Conservation (phyloP, 805 yeast species). For the Saturnispora quitensis region DNA sequence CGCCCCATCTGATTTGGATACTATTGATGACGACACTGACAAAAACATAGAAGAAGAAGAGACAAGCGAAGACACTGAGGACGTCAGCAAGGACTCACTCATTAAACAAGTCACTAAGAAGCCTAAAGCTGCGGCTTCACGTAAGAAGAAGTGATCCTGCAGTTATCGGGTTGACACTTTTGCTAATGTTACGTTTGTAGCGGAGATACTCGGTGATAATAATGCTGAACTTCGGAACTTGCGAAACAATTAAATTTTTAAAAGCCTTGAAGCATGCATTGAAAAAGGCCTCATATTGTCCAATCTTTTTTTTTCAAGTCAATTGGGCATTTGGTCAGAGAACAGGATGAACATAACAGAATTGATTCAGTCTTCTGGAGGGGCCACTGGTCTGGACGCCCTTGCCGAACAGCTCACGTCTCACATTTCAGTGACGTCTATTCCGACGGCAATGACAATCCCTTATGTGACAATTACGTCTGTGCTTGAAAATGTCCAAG, state of each 20-base stretch:
- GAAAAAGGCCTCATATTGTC: background rate
- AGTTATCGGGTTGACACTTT: background rate
- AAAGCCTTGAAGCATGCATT: background rate
- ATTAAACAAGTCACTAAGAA: slow-evolving; percentile 34
- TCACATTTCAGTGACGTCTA: background rate
- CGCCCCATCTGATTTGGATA: slow-evolving; percentile 46
- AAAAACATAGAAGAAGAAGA: slow-evolving; percentile 27
- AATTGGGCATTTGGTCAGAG: background rate
- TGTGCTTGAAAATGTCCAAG: slow-evolving; percentile 7
- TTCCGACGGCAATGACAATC: slow-evolving; percentile 9
- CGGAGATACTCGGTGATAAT: background rate
- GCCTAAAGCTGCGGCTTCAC: background rate
- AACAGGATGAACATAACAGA: background rate
- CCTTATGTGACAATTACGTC: slow-evolving; percentile 14
- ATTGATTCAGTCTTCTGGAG: background rate
- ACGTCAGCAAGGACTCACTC: slow-evolving; percentile 51
- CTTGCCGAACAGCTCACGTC: background rate
- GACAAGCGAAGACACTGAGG: slow-evolving; percentile 36
- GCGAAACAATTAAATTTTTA: background rate
- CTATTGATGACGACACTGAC: slow-evolving; percentile 45
- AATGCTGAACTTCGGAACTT: background rate
- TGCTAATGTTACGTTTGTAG: background rate
- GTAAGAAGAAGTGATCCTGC: background rate
- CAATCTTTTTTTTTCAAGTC: no score
- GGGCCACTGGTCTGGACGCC: background rate